A percentile compares a stretch with the other conserved stretches of the same genome.
Conservation (phyloP, 305 asterid species). For the Petunia hybrid region DNA sequence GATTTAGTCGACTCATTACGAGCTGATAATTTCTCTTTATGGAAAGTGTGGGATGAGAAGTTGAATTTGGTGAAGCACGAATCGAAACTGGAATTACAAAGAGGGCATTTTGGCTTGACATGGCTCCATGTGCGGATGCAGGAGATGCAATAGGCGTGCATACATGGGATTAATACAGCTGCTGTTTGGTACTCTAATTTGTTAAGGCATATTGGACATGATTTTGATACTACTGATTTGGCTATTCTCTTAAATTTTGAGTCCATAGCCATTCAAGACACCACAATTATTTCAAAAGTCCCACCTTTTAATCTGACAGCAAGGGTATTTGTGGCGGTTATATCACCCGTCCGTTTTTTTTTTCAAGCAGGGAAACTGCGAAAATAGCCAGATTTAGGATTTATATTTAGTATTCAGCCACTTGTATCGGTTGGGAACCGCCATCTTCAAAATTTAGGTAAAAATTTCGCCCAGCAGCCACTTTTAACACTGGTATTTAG, state of each 20-base stretch:
- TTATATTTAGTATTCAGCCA: too few species aligned
- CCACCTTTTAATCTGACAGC: neutral
- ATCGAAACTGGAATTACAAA: conserved; percentile 52
- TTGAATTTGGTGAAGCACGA: conserved; percentile 45
- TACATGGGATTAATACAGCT: conserved; percentile 50
- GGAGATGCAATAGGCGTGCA: conserved; percentile 56
- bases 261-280: neutral
- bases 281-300: too few species aligned
- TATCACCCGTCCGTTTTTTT: neutral
- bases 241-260: conserved; percentile 23
- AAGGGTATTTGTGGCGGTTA: neutral
- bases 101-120: conserved; percentile 62
- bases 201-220: conserved; percentile 58
- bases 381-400: too few species aligned
- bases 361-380: too few species aligned
- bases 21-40: conserved; percentile 41
- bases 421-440: too few species aligned
- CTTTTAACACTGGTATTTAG: too few species aligned
- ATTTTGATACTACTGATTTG: conserved; percentile 40
- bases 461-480: too few species aligned
- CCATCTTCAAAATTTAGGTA: too few species aligned
- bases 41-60: conserved; percentile 35
- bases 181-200: conserved; percentile 42
- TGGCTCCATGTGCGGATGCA: conserved; percentile 69
- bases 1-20: conserved; percentile 9